phyloP scores from a whole-genome alignment of 805 yeast genomes.

The Zygosaccharomyces rouxii region DNA sequence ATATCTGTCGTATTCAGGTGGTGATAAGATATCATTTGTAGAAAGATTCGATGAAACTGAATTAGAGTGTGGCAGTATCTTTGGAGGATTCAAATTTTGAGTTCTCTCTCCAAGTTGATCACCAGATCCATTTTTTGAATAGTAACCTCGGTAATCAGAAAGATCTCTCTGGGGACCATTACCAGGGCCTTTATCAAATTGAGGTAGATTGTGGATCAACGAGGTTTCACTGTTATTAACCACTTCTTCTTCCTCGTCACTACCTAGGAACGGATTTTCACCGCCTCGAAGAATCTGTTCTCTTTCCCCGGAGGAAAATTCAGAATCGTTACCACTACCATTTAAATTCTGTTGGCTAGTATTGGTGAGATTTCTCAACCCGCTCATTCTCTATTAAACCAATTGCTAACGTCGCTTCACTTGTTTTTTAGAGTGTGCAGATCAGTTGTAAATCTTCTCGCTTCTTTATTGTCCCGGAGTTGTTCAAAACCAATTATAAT shows the following conservation, averaged over 20 bases:
- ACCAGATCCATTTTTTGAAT: slow-evolving; percentile 21
- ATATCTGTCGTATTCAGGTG: slow-evolving; percentile 63
- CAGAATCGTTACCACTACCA: slow-evolving; percentile 6
- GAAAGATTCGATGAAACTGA: slow-evolving; percentile 16
- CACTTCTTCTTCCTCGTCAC: slow-evolving; percentile 16
- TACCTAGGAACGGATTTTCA: slow-evolving; percentile 15
- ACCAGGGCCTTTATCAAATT: neutral
- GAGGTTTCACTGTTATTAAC: slow-evolving; percentile 12
- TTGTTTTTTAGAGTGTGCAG: neutral
- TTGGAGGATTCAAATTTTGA: slow-evolving; percentile 7
- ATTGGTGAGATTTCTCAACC: slow-evolving; percentile 25
- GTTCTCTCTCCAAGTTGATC: neutral
- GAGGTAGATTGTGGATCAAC: slow-evolving; percentile 5
- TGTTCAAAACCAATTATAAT: neutral
- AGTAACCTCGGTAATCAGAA: slow-evolving; percentile 33
- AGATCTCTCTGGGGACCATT: slow-evolving; percentile 7
- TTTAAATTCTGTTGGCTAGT: slow-evolving; percentile 12
- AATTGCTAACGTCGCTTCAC: too few species aligned
- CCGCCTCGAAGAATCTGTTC: neutral
- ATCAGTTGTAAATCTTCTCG: neutral
- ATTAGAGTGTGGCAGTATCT: slow-evolving; percentile 16
- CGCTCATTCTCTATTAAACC: slow-evolving; percentile 6
- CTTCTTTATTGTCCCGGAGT: neutral
- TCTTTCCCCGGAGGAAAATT: neutral
- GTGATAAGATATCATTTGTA: slow-evolving; percentile 34